Evolutionary conservation across 1,139 yeast species (phyloP), one percentile per base, ranked within the genome.

Genomic region (Sugiyamaella novakii): DNA sequence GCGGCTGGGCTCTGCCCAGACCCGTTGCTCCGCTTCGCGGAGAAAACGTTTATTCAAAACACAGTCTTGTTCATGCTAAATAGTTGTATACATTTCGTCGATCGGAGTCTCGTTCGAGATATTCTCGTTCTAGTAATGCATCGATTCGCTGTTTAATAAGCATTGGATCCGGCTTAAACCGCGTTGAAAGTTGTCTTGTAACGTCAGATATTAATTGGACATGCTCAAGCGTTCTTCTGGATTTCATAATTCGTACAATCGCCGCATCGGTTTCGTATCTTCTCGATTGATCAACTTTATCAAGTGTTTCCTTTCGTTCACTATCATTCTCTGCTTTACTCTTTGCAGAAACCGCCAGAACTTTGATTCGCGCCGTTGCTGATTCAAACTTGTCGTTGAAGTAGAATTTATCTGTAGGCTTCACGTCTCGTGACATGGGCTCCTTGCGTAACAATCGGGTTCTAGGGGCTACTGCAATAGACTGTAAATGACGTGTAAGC

Each of bases 391-490:
- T 77, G 18, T 76, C 76, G 66, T 92, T 92, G 57, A 92, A 75
- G 25, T 73, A 70, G 62, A 92, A 91, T 14, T 67, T 67, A 67
- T 91, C 97, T 3, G 69, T 70, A 1, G 77, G 72, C 40, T 78
- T 77, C 25, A 91, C 81, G 7, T 83, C 89, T 56, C 82, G 84
- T 0, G 87, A 74, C 83, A 82, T 79, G 8, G 97, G 97, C 19
- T 67, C 72, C 62, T 89, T 91, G 19, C 74, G 72, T 54, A 91
- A 70, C 11, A 91, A 72, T 54, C 95, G 75, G 59, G 89, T 83
- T 54, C 84, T 78, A 1, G 96, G 91, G 0, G 95, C 94, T 40
- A 88, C 87, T 0, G 95, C 83, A 29, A 92, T 78, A 1, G 97
- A 87, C 63, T 87, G 87, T 51, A 92, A 68, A 55, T 88, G 94